These are phyloP conservation scores for Lentinula detonsa DNA, from an alignment of 768 basidiomycete genomes.

Conservation along the genomic window DNA sequence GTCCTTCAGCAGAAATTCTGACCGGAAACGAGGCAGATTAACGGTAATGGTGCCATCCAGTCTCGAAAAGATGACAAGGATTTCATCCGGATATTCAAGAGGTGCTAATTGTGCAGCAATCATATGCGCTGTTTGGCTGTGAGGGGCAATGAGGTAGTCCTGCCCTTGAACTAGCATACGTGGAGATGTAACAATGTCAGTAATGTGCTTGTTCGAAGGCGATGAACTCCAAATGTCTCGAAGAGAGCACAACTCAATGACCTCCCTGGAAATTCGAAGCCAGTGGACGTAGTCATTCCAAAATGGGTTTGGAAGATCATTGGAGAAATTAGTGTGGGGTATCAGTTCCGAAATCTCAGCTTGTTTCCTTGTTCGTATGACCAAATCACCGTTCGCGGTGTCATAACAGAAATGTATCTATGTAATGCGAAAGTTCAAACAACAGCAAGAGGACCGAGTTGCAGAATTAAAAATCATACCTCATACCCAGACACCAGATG, in stretches of 20 bases:
- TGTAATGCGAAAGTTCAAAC: no score
- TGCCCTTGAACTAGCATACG: not conserved
- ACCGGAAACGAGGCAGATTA: conserved; percentile 22
- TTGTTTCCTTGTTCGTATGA: conserved; percentile 15
- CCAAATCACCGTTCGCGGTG: conserved; percentile 12
- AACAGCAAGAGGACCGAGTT: no score
- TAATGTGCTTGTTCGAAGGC: conserved; percentile 20
- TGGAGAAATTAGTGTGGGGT: conserved; percentile 18
- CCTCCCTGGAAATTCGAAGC: conserved; percentile 18
- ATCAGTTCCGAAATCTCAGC: conserved; percentile 25
- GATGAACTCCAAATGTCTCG: conserved; percentile 16
- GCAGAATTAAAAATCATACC: conserved; percentile 10
- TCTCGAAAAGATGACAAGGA: conserved; percentile 13
- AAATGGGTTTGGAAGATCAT: conserved; percentile 19
- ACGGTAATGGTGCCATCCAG: not conserved
- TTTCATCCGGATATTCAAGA: conserved; percentile 16
- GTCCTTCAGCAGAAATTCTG: conserved; percentile 24
- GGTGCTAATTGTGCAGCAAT: conserved; percentile 16
- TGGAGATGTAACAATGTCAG: conserved; percentile 7
- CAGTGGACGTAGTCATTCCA: conserved; percentile 21
- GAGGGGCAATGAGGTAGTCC: conserved; percentile 18
- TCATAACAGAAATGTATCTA: conserved; percentile 25
- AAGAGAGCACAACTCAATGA: conserved; percentile 21
- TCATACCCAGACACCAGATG: conserved; percentile 12
- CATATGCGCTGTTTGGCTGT: conserved; percentile 21